phyloP scores from a whole-genome alignment of 305 asterid species.

The Solanum hybrid region DNA sequence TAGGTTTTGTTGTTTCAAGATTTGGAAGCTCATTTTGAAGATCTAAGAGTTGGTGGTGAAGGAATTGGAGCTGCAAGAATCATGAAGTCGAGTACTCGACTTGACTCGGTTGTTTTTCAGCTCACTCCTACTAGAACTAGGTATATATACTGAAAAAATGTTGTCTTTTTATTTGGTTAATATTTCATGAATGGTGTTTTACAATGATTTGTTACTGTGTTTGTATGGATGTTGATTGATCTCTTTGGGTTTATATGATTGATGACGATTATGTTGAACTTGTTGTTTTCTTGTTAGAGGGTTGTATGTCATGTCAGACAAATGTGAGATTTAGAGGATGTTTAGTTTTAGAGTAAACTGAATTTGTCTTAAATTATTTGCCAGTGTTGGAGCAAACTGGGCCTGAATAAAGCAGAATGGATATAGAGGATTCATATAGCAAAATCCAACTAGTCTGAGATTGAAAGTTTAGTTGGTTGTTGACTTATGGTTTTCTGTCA shows the following conservation, averaged over 20 bases:
- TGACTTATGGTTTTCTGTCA: slow-evolving; percentile 6
- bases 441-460: neutral
- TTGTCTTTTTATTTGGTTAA: neutral
- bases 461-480: neutral
- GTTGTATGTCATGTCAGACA: neutral
- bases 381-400: neutral
- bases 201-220: neutral
- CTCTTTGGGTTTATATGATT: neutral
- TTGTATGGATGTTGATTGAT: neutral
- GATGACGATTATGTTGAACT: neutral
- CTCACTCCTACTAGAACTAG: slow-evolving; percentile 94
- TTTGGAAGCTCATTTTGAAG: slow-evolving; percentile 10
- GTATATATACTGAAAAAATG: slow-evolving; percentile 13
- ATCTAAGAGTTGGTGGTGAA: slow-evolving; percentile 9
- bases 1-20: neutral
- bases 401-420: neutral
- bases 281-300: neutral
- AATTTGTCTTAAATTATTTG: neutral
- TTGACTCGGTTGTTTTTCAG: slow-evolving; percentile 74
- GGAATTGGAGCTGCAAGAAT: slow-evolving; percentile 15
- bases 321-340: neutral
- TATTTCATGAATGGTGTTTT: neutral
- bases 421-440: neutral
- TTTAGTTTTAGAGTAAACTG: neutral
- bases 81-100: slow-evolving; percentile 61